Percentiles rank a stretch among this genome's conserved stretches.
These are phyloP conservation scores for Rosa persica DNA, from an alignment of 306 rosid genomes.

Conservation along the genomic window DNA sequence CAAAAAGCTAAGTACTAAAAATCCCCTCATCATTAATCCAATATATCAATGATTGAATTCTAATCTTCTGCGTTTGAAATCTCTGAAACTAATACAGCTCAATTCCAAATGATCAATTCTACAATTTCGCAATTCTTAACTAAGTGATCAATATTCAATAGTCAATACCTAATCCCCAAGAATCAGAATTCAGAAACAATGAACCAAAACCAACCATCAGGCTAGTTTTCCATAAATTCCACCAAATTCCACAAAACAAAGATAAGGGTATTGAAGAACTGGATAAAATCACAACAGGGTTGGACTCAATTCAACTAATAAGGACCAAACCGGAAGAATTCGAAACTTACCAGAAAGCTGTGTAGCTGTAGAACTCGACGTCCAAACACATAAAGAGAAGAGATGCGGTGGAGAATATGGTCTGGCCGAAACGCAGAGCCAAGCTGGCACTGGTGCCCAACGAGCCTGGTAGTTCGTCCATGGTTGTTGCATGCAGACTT, in stretches of 20 bases:
- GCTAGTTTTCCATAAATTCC: neutral
- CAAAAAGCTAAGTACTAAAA: neutral
- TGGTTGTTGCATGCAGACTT: slow-evolving; percentile 30
- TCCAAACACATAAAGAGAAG: slow-evolving; percentile 86
- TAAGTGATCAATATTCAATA: neutral
- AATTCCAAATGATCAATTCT: neutral
- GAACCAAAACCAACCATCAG: neutral
- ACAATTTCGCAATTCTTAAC: neutral
- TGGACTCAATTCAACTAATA: neutral
- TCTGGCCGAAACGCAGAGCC: slow-evolving; percentile 90
- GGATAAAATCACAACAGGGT: slow-evolving; percentile 15
- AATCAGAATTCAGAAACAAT: neutral
- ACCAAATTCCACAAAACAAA: slow-evolving; percentile 15
- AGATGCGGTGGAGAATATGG: slow-evolving; percentile 77
- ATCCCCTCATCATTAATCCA: neutral
- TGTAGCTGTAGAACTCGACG: slow-evolving; percentile 72
- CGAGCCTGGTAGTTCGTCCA: slow-evolving; percentile 88
- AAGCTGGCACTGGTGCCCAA: slow-evolving; percentile 94
- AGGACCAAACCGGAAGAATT: neutral
- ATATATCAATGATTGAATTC: neutral
- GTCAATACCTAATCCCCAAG: neutral
- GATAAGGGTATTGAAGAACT: slow-evolving; percentile 6
- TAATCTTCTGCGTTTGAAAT: neutral
- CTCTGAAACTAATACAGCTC: neutral
- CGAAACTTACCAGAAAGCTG: slow-evolving; percentile 71